Evolutionary conservation across 148 eudicot species (phyloP).

Genomic region (Camellia japonica): DNA sequence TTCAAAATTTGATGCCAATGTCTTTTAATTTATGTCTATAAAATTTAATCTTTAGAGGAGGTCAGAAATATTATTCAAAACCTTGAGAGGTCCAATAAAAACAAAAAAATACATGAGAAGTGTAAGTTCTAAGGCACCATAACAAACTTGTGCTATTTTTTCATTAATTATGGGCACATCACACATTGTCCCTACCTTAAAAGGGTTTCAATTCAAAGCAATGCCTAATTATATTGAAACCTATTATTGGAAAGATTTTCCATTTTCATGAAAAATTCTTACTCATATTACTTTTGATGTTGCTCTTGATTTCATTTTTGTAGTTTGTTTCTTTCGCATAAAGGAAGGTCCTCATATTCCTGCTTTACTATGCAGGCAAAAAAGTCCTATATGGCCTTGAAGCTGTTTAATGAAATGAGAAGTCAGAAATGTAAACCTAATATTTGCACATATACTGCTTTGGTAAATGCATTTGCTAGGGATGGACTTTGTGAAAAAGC

Average conservation of each 20-base stretch:
- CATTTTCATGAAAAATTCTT: not conserved
- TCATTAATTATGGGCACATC: not conserved
- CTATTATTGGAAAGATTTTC: not conserved
- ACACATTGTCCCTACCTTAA: not conserved
- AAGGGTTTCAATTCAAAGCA: not conserved
- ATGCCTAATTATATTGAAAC: not conserved
- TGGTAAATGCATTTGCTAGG: conserved; percentile 85
- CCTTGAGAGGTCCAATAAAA: not conserved
- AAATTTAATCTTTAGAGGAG: not conserved
- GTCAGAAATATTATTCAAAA: not conserved
- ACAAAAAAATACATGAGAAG: not conserved
- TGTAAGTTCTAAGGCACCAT: not conserved
- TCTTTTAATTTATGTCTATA: not conserved
- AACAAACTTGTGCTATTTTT: not conserved
- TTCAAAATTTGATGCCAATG: not conserved
- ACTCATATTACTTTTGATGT: not conserved
- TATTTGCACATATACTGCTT: conserved; percentile 83
- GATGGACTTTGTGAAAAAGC: conserved; percentile 93
- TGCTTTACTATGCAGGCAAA: conserved; percentile 47
- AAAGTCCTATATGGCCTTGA: conserved; percentile 71
- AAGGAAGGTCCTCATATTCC: not conserved
- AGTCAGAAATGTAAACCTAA: conserved; percentile 65
- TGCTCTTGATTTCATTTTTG: not conserved
- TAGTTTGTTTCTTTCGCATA: not conserved
- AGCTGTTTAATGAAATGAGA: conserved; percentile 77